Evolutionary conservation across 495 filamentous ascomycete genomes (phyloP), one percentile per base, ranked within the genome.

Genomic region (Emericellopsis terricola): DNA sequence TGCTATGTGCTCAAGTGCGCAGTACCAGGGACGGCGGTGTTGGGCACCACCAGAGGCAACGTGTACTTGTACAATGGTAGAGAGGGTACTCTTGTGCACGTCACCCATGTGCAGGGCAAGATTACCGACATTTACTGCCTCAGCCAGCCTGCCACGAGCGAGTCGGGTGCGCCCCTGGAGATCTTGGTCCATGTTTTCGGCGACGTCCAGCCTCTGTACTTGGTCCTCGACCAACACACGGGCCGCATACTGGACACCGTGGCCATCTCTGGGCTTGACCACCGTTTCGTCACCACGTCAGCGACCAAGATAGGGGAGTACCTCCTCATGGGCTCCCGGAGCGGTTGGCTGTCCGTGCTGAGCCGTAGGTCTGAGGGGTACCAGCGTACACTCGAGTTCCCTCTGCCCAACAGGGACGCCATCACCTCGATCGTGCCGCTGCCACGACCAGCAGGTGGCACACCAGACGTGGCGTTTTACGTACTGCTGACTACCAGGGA

Each of bases 401-500:
- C n/a, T n/a, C n/a, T 36, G 10, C 15, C 24, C 19, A 17, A 35
- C 6, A 35, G 33, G 42, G 81, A 92, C 34, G 68, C 79, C 9
- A 64, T 94, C 32, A 91, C 76, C 0, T 59, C 62, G 5, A 72
- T 94, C 20, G 44, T 60, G 4, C 44, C 52, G 8, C 48, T 63
- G 15, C 54, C 39, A 9, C 37, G n/a, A 19, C 39, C 19, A 38
- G 34, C 48, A n/a, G n/a, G n/a, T 15, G 31, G 31, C 33, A 26
- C 21, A 21, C 30, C 28, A 29, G 36, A 41, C 11, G 42, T 36
- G 18, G 11, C 37, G 2, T 41, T 20, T 20, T 67, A 57, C 28
- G 56, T 84, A 24, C 41, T 91, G 14, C 77, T 78, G 0, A 72
- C 76, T 19, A 77, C 73, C 19, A 68, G 86, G 28, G 78, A 92